Percentiles rank a stretch among this genome's conserved stretches.
These are phyloP conservation scores for Cryptococcus amylolentus DNA, from an alignment of 1,284 basidiomycete genomes.

Conservation along the genomic window DNA sequence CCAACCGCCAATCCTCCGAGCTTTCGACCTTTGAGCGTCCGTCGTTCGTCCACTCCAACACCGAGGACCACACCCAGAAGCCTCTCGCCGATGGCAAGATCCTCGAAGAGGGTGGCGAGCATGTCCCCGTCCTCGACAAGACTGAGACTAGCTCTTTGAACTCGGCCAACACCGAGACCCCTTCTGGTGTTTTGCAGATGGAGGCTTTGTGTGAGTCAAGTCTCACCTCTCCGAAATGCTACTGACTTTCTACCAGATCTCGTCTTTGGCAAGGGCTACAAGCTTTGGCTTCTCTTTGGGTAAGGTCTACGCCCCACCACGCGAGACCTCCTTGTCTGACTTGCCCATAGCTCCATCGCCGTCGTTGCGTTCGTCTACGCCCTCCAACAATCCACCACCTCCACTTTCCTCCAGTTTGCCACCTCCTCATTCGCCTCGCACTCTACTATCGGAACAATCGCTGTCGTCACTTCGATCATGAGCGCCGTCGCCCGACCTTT, in stretches of 20 bases:
- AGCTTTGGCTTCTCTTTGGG: not conserved
- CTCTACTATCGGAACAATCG: slow-evolving; percentile 33
- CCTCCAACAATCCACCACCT: slow-evolving; percentile 6
- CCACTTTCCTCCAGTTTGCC: slow-evolving; percentile 23
- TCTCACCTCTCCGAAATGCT: not conserved
- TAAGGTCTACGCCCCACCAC: not conserved
- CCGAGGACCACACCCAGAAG: not conserved
- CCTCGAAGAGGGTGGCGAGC: not conserved
- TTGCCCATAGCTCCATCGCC: slow-evolving; percentile 4
- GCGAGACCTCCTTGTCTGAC: not conserved
- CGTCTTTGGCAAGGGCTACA: not conserved
- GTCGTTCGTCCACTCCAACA: no score
- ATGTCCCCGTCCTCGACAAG: not conserved
- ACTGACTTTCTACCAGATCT: not conserved
- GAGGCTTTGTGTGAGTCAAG: slow-evolving; percentile 5
- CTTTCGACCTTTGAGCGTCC: no score
- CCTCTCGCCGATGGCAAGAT: not conserved
- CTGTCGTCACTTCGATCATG: slow-evolving; percentile 32
- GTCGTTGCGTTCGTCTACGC: slow-evolving; percentile 3
- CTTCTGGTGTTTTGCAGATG: slow-evolving; percentile 8
- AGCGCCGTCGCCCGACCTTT: slow-evolving; percentile 30
- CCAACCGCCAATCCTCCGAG: no score
- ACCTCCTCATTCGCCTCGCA: slow-evolving; percentile 34
- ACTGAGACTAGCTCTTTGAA: not conserved
- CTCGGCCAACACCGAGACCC: not conserved